phyloP scores from a whole-genome alignment of 192 early-diverging fungal species.

The Geranomyces michiganensis region DNA sequence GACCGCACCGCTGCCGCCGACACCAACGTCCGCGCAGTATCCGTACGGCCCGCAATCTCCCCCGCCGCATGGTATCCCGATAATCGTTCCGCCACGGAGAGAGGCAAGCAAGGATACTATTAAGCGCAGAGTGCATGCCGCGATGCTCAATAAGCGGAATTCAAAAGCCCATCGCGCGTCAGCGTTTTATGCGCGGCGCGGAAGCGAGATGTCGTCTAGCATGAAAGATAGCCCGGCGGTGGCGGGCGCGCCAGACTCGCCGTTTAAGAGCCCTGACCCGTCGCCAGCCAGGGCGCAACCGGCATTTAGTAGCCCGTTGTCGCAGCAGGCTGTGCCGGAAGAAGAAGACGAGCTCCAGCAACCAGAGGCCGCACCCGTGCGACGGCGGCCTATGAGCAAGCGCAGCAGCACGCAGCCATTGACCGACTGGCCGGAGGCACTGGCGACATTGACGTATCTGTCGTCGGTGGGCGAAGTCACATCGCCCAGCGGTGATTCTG shows the following conservation, averaged over 20 bases:
- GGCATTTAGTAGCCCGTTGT: too few relatives aligned
- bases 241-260: too few relatives aligned
- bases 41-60: conserved; percentile 1
- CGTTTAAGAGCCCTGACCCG: too few relatives aligned
- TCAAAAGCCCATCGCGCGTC: conserved; percentile 30
- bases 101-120: conserved; percentile 22
- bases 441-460: conserved; percentile 1
- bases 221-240: neutral
- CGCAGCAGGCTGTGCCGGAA: too few relatives aligned
- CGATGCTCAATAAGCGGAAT: conserved; percentile 41
- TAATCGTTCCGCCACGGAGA: conserved; percentile 23
- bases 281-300: too few relatives aligned
- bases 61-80: conserved; percentile 1
- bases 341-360: too few relatives aligned
- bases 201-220: conserved; percentile 1
- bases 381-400: neutral
- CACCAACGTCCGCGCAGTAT: neutral
- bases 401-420: conserved; percentile 3
- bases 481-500: neutral
- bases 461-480: neutral
- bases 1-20: neutral
- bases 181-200: conserved; percentile 21
- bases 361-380: too few relatives aligned
- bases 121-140: conserved; percentile 39
- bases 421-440: conserved; percentile 1